Base-by-base conservation (phyloP, 257 asterid species). In the Cynanchum wilfordii region DNA sequence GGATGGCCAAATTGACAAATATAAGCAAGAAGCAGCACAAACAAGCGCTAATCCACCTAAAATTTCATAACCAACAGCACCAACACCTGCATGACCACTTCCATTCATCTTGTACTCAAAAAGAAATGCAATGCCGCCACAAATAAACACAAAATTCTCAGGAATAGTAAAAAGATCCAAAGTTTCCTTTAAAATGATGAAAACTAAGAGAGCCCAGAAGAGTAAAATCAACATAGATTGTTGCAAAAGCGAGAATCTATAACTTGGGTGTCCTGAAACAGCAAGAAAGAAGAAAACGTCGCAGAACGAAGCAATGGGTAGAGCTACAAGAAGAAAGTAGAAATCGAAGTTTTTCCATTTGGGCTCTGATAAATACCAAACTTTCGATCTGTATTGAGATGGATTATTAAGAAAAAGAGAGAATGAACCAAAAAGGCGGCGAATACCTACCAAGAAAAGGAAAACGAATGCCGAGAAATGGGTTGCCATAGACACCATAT, bases 321-420 rank as follows among this genome's bases (percentile, higher is more conserved):
- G 96, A 33, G 76, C 75, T 38, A 90, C 29, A 2, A 92, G 71
- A 69, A 92, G 89, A 20, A 85, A 4, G 83, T 86, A 86, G 3
- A 92, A 75, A 83, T 92, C 96, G 76, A 87, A 58, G 69, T 90
- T 92, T 80, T 83, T 87, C 96, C 96, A 90, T 79, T 82, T 92
- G 79, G 87, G 82, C 58, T 88, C 90, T 4, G 96, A 81, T 76
- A 92, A 86, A 75, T 88, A 85, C 98, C 96, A 92, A 29, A 80
- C 57, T 79, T 79, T 87, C 79, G 96, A 90, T 82, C 84, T 77
- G 79, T 78, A 86, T 67, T 83, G 79, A 73, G 94, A 86, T 67
- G 96, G 96, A 82, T 84, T 85, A n/a, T 77, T 82, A 49, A 88
- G 89, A 42, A 87, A 90, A 73, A 88, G 85, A 70, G 90, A 86